Base-by-base conservation (phyloP, 768 basidiomycete genomes). In the Lentinula edodes region DNA sequence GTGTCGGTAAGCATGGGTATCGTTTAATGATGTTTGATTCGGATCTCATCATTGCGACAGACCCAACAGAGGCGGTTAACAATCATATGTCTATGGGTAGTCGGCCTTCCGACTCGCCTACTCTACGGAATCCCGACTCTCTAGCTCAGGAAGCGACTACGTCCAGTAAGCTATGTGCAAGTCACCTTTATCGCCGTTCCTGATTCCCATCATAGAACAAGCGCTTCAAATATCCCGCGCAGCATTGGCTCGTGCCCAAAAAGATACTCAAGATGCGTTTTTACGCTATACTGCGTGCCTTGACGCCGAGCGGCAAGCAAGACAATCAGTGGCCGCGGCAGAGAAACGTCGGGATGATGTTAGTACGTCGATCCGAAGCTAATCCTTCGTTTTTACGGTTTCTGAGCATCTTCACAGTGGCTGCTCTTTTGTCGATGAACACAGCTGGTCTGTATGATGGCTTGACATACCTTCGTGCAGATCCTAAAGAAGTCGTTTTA, bases 341-440 rank as follows among this genome's bases (percentile, higher is more conserved):
- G 89, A 90, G 67, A 87, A 86, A 70, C 83, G 86, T 52, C 81
- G 87, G 64, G 89, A 90, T 66, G 86, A 87, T 61, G 79, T 83
- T 68, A 81, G 83, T 83, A 66, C 67, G 78, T 64, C 50, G 60
- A 39, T 57, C 53, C 65, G 58, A 57, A 55, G 42, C 50, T 60
- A 34, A 36, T 61, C 18, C 20, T 60, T 48, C 20, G 51, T 52
- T 61, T 46, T 20, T 64, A 67, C 65, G 67, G 58, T 61, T 56
- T 57, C 62, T 61, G 63, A 66, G 58, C 50, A 61, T 51, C 51
- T 64, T 63, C 43, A 48, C 62, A 83, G 82, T 83, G 80, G 74
- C 75, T 60, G 68, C 76, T 43, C 72, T 83, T 48, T 73, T 83
- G 35, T 72, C 78, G 16, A 76, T 79, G 68, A 82, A 78, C 63